Evolutionary conservation across 139 green algal genomes (phyloP), one percentile per base, ranked within the genome.

Genomic region (Volvox reticuliferus): DNA sequence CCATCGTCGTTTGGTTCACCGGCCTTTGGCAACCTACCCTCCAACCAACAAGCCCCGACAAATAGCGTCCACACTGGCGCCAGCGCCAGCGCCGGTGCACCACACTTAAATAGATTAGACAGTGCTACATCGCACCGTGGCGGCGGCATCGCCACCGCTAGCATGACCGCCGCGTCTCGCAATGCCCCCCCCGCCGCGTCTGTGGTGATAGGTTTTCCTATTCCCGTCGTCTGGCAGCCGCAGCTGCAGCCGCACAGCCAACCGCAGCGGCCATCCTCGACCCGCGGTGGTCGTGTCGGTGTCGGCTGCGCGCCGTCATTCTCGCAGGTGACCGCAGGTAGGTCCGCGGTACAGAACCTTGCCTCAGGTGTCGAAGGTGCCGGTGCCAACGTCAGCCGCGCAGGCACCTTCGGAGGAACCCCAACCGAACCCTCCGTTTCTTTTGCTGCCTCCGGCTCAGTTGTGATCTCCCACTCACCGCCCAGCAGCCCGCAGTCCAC

Each of bases 151-250:
- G 79, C 79, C 37, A 68, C 37, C 30, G 77, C 2, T 32, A 32
- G 17, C 73, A 16, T 2, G 44, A 22, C 79, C 13, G 44, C 37
- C 36, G 79, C 44, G 44, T 55, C 44, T 30, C 21, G 65, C 21
- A 12, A 73, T 26, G 9, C 65, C 65, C 2, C 55, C 75, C 19
- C 50, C 50, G 55, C 86, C 71, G 61, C 61, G 55, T 78, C 87
- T 6, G 35, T 91, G 20, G 33, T 85, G 22, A 79, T 91, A 18
- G 87, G 87, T 26, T 91, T 91, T 28, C 87, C 87, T 18, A 91
- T 91, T 14, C 87, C 87, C 0, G 87, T 91, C 13, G 87, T 91
- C 1, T 91, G 87, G 87, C 87, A 91, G 87, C 86, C 86, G 2
- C 33, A 55, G 30, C 37, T 71, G 0, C 33, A 69, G 55, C 37